These are phyloP conservation scores for Rhododendron henanense DNA, from an alignment of 148 eudicot genomes.

Conservation along the genomic window DNA sequence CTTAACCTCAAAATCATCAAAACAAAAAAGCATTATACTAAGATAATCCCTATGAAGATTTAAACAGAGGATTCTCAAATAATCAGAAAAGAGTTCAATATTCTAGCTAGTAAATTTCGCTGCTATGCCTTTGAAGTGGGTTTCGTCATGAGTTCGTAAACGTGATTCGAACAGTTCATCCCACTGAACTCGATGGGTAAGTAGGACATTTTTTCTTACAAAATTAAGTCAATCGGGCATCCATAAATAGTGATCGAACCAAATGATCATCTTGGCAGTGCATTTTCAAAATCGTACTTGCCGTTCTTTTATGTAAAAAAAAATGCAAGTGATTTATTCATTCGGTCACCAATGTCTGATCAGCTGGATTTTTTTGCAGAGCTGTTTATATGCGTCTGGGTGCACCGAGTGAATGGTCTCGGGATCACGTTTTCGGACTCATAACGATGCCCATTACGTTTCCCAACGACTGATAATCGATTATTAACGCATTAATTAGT, in stretches of 20 bases:
- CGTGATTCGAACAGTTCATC: not conserved
- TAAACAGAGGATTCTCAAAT: not conserved
- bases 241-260: not conserved
- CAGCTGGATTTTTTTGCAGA: no score
- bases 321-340: no score
- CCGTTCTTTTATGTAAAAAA: not conserved
- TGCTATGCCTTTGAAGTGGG: no score
- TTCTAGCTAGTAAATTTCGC: no score
- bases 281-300: no score
- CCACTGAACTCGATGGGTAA: not conserved
- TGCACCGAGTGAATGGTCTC: not conserved
- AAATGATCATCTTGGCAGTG: not conserved
- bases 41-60: not conserved
- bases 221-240: not conserved
- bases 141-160: not conserved
- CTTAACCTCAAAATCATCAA: not conserved
- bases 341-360: not conserved
- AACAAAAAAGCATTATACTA: not conserved
- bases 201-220: not conserved
- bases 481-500: not conserved
- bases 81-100: not conserved
- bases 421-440: not conserved
- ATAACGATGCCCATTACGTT: no score
- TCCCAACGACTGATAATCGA: not conserved
- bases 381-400: not conserved